A percentile compares a stretch with the other conserved stretches of the same genome.
Conservation (phyloP, 495 filamentous ascomycete genomes). For the Ascobolus immersus region DNA sequence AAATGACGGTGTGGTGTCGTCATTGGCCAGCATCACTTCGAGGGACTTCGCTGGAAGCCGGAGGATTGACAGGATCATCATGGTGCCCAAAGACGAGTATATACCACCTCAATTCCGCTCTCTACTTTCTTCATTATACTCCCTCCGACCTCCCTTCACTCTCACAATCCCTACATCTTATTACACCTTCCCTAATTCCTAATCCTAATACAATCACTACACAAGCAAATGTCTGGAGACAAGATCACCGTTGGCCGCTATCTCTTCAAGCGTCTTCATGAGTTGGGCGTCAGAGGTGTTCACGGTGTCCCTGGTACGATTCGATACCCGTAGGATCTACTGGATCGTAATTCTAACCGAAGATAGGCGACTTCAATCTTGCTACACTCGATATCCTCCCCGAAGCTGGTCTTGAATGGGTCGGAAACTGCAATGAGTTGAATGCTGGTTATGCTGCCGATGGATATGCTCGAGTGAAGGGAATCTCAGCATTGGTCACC, state of each 20-base stretch:
- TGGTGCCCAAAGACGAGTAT: no score
- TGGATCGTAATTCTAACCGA: neutral
- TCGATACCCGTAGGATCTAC: neutral
- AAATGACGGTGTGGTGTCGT: no score
- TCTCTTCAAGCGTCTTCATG: slow-evolving; percentile 40
- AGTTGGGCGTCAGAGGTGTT: slow-evolving; percentile 41
- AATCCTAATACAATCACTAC: slow-evolving; percentile 12
- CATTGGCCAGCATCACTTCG: no score
- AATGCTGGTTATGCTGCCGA: slow-evolving; percentile 70
- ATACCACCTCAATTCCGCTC: no score
- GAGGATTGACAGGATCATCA: no score
- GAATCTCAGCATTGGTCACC: slow-evolving; percentile 45
- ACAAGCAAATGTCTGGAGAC: no score
- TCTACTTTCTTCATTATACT: no score
- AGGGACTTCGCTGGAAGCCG: no score
- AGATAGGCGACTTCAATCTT: slow-evolving; percentile 51
- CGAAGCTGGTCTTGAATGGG: slow-evolving; percentile 39
- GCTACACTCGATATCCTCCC: slow-evolving; percentile 39
- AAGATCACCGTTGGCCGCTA: slow-evolving; percentile 20
- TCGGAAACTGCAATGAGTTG: slow-evolving; percentile 58
- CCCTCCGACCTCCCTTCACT: no score
- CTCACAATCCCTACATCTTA: no score
- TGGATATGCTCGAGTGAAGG: slow-evolving; percentile 51
- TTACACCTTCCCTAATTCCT: neutral
- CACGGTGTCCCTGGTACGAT: slow-evolving; percentile 31